Evolutionary conservation across 371 early-diverging fungal genomes (phyloP), one percentile per base, ranked within the genome.

Genomic region (Umbelopsis sp.): DNA sequence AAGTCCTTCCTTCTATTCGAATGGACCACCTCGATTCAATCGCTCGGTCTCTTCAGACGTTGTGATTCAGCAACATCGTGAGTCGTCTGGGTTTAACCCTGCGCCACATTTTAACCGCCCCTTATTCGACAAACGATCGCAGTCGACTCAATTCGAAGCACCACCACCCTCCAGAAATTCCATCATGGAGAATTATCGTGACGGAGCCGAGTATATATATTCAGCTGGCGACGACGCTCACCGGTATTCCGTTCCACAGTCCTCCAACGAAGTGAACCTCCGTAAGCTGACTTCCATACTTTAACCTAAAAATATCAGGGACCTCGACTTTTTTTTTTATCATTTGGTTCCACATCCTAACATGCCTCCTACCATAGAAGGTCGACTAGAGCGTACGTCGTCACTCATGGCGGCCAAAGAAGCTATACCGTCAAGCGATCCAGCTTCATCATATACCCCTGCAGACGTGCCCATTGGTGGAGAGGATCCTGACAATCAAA

Each of bases 391-490:
- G 14, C 57, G 57, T 57, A 35, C 57, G 29, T 35, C 57, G 12
- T 57, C 57, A 29, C 35, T 57, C 14, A 29, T 57, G 57, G 57
- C 57, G 18, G 14, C 29, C 18, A 57, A 57, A 35, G 57, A 57
- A 4, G 18, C 35, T 32, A 14, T 25, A 35, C 7, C 14, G 29
- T 35, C 57, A 3, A 35, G 11, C 18, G 57, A 57, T 11, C 16
- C 32, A 25, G 18, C 18, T 16, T 32, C 57, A 57, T 29, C 57
- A 18, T 35, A 37, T 35, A 57, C 25, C 57, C 37, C 57, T 57
- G 57, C 18, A 8, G 57, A 57, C 10, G 57, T 12, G 5, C 14
- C 11, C 48, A 48, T 48, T 48, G 48, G 18, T 48, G 48, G 35
- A 12, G 57, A 57, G 4, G 16, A 18, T 35, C 12, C 22, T 35